Base-by-base conservation (phyloP, 306 rosid species). In the Oemleria cerasiformis region DNA sequence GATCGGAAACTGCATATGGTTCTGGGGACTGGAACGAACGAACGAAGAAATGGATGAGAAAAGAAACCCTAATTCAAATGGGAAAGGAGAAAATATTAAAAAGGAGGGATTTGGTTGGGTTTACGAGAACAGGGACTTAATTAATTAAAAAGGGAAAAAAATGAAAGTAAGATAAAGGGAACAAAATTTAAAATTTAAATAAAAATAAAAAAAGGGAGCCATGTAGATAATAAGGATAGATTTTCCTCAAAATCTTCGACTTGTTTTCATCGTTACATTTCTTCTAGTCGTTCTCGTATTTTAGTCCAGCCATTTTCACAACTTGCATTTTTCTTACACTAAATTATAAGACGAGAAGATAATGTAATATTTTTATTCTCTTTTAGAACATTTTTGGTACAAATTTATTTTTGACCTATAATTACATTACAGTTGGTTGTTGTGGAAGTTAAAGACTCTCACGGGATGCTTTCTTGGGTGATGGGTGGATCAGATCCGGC, bases 31-130 rank as follows among this genome's bases (percentile, higher is more conserved):
- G 63, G 85, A 58, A 65, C 57, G 83, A 72, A 68, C 66, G 15
- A 74, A 60, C 60, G 83, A 77, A 47, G 86, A 63, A 68, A 79
- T 6, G 70, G 61, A 77, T 21, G 86, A 63, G 71, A 55, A 67
- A 15, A 23, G 56, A 53, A 93, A 87, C 98, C 98, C 97, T 90
- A 90, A 87, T 74, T 80, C 84, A 81, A 76, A 85, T 67, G 74
- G 60, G 70, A 58, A 13, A 66, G 71, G n/a, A 30, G 36, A 43
- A 20, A 54, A 23, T 40, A 53, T 64, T 14, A 75, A 21, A 20
- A 63, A 55, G 43, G 64, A 68, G 23, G 49, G 77, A 74, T 36
- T 84, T 76, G 80, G 72, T 74, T 76, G 70, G 77, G 82, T 61
- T 81, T 53, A 60, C 76, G 76, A 72, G 58, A 72, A 61, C 67